These are phyloP conservation scores for Trichosporon ovoides DNA, from an alignment of 1,284 basidiomycete species.

Conservation along the genomic window DNA sequence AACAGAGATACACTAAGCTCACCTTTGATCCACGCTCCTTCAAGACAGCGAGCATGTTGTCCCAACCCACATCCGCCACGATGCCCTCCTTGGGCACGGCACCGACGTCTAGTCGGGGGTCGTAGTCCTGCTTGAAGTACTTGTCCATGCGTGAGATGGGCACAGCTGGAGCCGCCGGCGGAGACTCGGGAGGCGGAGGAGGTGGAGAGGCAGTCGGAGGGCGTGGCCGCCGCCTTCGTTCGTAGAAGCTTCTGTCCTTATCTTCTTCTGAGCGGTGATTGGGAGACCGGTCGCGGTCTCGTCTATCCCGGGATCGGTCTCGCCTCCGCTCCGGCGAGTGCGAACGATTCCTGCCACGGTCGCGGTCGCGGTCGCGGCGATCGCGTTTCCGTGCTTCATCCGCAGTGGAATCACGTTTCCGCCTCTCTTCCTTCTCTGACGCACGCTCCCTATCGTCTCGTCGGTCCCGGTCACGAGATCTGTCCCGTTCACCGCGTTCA, in stretches of 20 bases:
- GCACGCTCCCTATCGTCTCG: not conserved
- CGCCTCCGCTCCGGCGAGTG: not conserved
- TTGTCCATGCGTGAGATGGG: slow-evolving; percentile 85
- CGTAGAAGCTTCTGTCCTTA: not conserved
- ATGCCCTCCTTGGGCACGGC: slow-evolving; percentile 67
- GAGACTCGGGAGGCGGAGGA: slow-evolving; percentile 22
- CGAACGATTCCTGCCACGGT: not conserved
- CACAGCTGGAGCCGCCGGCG: slow-evolving; percentile 15
- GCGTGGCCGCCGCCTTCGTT: not conserved
- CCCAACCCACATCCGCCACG: slow-evolving; percentile 80
- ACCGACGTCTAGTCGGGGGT: slow-evolving; percentile 72
- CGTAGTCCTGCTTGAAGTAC: slow-evolving; percentile 80
- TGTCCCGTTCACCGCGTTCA: not conserved
- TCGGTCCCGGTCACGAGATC: not conserved
- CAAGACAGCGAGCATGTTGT: slow-evolving; percentile 75
- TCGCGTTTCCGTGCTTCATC: slow-evolving; percentile 10
- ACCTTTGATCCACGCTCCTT: slow-evolving; percentile 59
- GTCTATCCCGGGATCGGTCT: not conserved
- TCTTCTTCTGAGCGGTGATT: not conserved
- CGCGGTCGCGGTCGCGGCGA: slow-evolving; percentile 15
- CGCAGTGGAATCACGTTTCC: not conserved
- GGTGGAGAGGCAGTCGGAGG: slow-evolving; percentile 5
- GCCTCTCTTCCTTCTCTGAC: not conserved
- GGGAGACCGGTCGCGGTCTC: not conserved
- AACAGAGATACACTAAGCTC: not conserved